Evolutionary conservation across 2,329 filamentous ascomycete species (phyloP).

Genomic region (Drechmeria coniospora): DNA sequence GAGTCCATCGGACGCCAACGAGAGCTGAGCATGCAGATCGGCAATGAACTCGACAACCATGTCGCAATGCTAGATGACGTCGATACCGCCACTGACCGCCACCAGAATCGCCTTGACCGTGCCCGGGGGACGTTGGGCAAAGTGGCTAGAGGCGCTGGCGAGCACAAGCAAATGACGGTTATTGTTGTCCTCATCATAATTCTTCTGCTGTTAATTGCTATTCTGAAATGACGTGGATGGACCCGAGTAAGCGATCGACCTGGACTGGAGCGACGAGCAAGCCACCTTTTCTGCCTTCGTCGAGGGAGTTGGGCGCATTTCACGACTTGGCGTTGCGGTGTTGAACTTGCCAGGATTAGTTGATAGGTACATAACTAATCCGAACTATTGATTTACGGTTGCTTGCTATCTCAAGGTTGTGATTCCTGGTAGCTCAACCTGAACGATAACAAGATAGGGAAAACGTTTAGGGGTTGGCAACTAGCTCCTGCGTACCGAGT

Average conservation of each 20-base stretch:
- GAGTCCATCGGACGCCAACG: constrained; percentile 76
- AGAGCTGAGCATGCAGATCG: constrained; percentile 88
- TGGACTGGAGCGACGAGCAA: not conserved
- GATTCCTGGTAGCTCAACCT: no score
- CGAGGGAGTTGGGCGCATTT: not conserved
- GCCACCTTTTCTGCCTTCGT: not conserved
- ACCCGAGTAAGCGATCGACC: not conserved
- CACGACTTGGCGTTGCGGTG: no score
- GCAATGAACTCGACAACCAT: constrained; percentile 86
- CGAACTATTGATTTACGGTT: no score
- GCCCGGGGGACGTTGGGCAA: constrained; percentile 57
- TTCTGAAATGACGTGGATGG: constrained; percentile 48
- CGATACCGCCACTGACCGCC: constrained; percentile 67
- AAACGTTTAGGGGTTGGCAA: no score
- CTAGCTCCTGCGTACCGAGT: no score
- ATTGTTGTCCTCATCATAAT: constrained; percentile 74
- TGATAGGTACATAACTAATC: no score
- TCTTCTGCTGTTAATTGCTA: constrained; percentile 65
- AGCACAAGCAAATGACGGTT: constrained; percentile 75
- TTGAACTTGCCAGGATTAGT: no score
- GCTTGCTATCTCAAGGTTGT: no score
- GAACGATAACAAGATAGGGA: no score
- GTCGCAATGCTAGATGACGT: constrained; percentile 80
- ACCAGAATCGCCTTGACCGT: constrained; percentile 59
- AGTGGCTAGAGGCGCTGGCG: constrained; percentile 58